phyloP scores from a whole-genome alignment of 2,329 filamentous ascomycete species.

The Penicillium sclerotiorum region DNA sequence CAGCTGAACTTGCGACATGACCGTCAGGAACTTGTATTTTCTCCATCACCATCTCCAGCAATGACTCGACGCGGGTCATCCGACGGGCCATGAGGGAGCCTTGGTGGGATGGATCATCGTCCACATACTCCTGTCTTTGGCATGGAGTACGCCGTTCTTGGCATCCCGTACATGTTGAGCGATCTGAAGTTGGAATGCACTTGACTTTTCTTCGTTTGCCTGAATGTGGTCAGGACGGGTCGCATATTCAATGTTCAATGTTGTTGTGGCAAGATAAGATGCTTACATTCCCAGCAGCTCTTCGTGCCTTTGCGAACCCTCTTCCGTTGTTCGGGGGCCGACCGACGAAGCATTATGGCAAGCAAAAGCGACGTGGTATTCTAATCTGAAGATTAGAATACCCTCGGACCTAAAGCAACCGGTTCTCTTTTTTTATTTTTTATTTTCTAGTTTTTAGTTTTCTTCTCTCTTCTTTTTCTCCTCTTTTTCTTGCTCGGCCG shows the following conservation, averaged over 20 bases:
- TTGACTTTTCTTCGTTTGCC: constrained; percentile 13
- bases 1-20: neutral
- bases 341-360: too few relatives aligned
- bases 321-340: too few relatives aligned
- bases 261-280: neutral
- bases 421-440: too few relatives aligned
- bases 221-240: neutral
- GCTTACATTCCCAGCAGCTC: constrained; percentile 14
- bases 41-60: constrained; percentile 6
- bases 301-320: constrained; percentile 14
- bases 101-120: constrained; percentile 3
- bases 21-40: neutral
- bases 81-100: constrained; percentile 6
- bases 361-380: too few relatives aligned
- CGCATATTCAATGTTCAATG: too few relatives aligned
- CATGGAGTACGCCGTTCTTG: constrained; percentile 7
- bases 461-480: too few relatives aligned
- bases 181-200: constrained; percentile 2
- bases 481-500: too few relatives aligned
- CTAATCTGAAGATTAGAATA: too few relatives aligned
- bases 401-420: too few relatives aligned
- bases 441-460: too few relatives aligned
- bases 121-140: constrained; percentile 6
- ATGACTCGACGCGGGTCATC: constrained; percentile 6
- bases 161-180: constrained; percentile 2